Base-by-base conservation (phyloP, 495 filamentous ascomycete genomes). In the Polyplosphaeria fusca region DNA sequence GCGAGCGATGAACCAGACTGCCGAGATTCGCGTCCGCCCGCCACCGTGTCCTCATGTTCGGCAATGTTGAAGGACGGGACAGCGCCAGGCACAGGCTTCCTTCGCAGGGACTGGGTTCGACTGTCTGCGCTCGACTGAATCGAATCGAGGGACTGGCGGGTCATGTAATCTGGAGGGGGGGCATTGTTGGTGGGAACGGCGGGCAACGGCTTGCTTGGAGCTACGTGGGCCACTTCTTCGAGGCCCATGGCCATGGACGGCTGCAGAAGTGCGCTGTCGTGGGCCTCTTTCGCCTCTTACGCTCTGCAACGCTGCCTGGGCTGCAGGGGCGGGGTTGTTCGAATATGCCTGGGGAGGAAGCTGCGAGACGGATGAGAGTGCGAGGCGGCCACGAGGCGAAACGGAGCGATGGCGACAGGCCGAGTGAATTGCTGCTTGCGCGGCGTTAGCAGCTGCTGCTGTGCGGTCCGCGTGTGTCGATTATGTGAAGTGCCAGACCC, bases 1-100 rank as follows among this genome's bases (percentile, higher is more conserved):
- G 48, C 43, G 11, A 66, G 41, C 48, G 63, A 66, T 5, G 63
- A 61, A 0, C 58, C 58, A 41, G 63, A 66, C 49, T 62, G 58
- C 37, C 53, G 48, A 14, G 63, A 62, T 2, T 60, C 46, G n/a
- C 54, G 48, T 24, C 39, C 58, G 5, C 56, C 46, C 23, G 52
- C 62, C 11, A 53, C 51, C 16, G 56, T 50, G 27, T 60, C 51
- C 30, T 58, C 39, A 38, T 57, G 53, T 24, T 50, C 61, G 16
- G 19, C 42, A 26, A 60, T 45, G n/a, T 57, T 65, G 47, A 61
- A 60, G 5, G 55, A 54, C 3, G 55, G 57, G 18, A 30, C 16
- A 25, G 43, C 14, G 26, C 50, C 44, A 22, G 58, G 44, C 12
- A 66, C 19, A 3, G 63, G 63, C 38, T 66, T 66, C 12, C 63